Evolutionary conservation across 2,329 filamentous ascomycete genomes (phyloP).

Genomic region (Alternaria atra): DNA sequence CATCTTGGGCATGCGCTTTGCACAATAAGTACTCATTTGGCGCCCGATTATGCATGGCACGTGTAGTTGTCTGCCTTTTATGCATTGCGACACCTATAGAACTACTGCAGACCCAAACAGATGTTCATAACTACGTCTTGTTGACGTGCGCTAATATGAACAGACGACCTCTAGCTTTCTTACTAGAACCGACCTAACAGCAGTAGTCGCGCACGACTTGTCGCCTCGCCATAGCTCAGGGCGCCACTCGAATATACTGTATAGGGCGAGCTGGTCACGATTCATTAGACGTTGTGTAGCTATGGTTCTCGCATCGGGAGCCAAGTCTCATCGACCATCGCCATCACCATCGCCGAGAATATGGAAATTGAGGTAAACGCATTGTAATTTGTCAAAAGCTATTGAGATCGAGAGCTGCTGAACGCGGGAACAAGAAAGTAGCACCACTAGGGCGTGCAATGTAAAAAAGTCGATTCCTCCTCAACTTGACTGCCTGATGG

Average conservation of each 20-base stretch:
- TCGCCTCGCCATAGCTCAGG: not conserved
- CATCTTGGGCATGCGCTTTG: not conserved
- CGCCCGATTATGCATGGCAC: not conserved
- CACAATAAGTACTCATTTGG: not conserved
- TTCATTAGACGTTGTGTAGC: not conserved
- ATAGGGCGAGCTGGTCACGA: not conserved
- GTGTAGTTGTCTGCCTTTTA: not conserved
- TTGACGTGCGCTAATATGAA: not conserved
- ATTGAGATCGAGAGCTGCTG: not conserved
- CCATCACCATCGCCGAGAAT: not conserved
- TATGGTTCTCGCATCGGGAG: not conserved
- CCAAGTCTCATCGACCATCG: not conserved
- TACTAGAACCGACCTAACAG: not conserved
- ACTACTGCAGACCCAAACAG: not conserved
- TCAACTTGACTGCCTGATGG: conserved; percentile 4
- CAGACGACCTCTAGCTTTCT: not conserved
- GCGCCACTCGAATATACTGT: not conserved
- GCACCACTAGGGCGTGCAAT: conserved; percentile 11
- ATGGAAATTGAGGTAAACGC: not conserved
- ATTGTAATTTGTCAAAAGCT: not conserved
- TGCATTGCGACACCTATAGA: not conserved
- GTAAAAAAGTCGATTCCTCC: conserved; percentile 5
- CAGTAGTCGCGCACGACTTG: conserved; percentile 1
- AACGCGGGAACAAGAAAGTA: conserved; percentile 6
- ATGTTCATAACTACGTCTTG: not conserved